Conservation (phyloP, 192 early-diverging fungal genomes). For the Gorgonomyces haynaldii region DNA sequence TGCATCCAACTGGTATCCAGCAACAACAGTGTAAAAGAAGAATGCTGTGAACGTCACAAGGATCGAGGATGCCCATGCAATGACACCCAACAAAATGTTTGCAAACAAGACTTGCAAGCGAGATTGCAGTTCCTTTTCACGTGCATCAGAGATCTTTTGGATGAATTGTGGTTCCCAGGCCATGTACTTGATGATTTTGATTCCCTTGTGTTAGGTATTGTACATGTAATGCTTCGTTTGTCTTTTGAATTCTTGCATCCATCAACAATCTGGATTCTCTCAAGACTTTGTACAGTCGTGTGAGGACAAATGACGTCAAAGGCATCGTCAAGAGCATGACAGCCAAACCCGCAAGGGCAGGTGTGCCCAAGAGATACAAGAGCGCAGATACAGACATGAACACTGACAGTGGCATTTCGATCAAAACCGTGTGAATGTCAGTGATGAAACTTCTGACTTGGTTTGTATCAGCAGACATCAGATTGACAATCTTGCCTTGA, state of each 20-base stretch:
- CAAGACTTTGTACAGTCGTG: conserved; percentile 13
- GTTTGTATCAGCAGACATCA: conserved; percentile 30
- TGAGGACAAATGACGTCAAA: conserved; percentile 10
- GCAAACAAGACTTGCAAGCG: neutral
- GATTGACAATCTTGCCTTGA: conserved; percentile 30
- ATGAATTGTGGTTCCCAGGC: conserved; percentile 32
- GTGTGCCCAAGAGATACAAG: conserved; percentile 2
- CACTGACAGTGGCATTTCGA: conserved; percentile 6
- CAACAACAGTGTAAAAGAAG: conserved; percentile 34
- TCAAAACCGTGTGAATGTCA: conserved; percentile 13
- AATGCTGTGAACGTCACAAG: conserved; percentile 45
- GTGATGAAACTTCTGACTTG: conserved; percentile 20
- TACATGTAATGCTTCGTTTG: conserved; percentile 49
- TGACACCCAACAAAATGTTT: neutral
- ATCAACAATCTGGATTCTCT: conserved; percentile 7
- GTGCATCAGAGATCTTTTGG: conserved; percentile 12
- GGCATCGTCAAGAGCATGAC: conserved; percentile 18
- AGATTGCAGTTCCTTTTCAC: conserved; percentile 15
- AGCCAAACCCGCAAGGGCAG: conserved; percentile 25
- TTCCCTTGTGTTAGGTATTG: conserved; percentile 39
- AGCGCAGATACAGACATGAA: conserved; percentile 4
- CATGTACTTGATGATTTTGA: conserved; percentile 70
- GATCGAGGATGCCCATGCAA: conserved; percentile 21
- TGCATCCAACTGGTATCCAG: conserved; percentile 18
- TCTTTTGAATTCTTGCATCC: conserved; percentile 68